Evolutionary conservation across 345 rosid species (phyloP), one percentile per base, ranked within the genome.

Genomic region (rapeseed (Brassica napus)): DNA sequence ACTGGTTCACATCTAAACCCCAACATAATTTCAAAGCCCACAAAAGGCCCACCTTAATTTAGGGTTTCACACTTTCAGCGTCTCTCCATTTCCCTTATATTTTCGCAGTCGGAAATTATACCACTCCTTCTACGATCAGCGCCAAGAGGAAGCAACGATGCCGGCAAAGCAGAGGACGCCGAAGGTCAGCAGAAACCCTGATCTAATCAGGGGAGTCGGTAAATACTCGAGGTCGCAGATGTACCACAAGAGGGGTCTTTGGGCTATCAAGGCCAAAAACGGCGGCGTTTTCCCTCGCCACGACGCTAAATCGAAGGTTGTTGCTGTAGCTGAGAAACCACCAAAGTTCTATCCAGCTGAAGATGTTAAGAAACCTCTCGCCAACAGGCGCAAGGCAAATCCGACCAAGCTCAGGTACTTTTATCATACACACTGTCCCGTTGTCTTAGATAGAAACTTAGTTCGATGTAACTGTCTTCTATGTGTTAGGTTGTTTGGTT

Each of bases 231-330:
- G 90, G 18, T 87, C 89, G 0, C 79, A 86, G 74, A 87, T 89
- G 92, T 89, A 89, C 81, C 89, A 86, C 69, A 89, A 89, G 77
- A 82, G 90, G 3, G 90, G 92, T 37, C 81, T 89, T 34, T 87
- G 92, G 92, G 92, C 92, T 0, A 86, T 89, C 82, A 92, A 92
- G 84, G 97, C 94, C 30, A 89, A 92, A 81, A 85, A 94, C 10
- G 97, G 98, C 75, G 93, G 94, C 79, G 89, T 74, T 39, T 90
- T 89, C 71, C 97, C 98, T 1, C 90, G 80, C 75, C 97, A 94
- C 82, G 89, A 87, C 68, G 86, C 91, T 28, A 82, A 86, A 55
- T 82, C 90, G 0, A 89, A 86, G 72, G 84, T 84, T 3, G 79
- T 79, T 4, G 61, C 90, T 55, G 47, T 88, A 0, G 85, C 77